phyloP scores from a whole-genome alignment of 1,284 basidiomycete genomes.

The Cryptococcus sp. region DNA sequence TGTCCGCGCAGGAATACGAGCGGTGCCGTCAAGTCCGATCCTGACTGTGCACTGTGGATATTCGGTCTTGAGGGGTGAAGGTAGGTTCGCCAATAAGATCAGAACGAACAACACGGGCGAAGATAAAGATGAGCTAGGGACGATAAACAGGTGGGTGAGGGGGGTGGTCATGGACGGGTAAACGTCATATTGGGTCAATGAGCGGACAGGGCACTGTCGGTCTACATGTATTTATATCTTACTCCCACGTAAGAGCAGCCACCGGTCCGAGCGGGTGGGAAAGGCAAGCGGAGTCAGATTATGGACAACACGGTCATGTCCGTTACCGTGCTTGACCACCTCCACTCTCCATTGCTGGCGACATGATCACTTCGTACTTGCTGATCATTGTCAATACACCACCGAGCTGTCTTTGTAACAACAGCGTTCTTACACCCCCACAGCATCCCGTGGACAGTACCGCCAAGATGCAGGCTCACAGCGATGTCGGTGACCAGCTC shows the following conservation, averaged over 20 bases:
- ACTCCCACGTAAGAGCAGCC: too few relatives aligned
- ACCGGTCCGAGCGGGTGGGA: background rate
- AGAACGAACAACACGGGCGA: too few relatives aligned
- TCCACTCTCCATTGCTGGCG: background rate
- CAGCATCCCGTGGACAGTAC: background rate
- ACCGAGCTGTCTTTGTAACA: too few relatives aligned
- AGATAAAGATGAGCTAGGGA: too few relatives aligned
- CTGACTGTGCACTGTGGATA: too few relatives aligned
- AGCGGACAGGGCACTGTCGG: background rate
- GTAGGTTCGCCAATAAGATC: too few relatives aligned
- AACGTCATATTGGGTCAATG: background rate
- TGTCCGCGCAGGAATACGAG: too few relatives aligned
- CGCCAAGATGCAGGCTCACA: conserved; percentile 7
- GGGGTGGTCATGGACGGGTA: background rate
- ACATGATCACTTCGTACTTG: background rate
- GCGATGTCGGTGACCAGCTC: conserved; percentile 15
- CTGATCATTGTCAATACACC: background rate
- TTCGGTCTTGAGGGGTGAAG: too few relatives aligned
- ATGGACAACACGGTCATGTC: background rate
- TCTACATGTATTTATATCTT: too few relatives aligned
- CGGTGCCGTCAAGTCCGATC: too few relatives aligned
- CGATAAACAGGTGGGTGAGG: background rate
- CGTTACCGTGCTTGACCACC: background rate
- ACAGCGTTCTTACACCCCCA: background rate
- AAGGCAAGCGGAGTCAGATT: background rate